Base-by-base conservation (phyloP, 2,329 filamentous ascomycete genomes). In the Sphaceloma murrayae region DNA sequence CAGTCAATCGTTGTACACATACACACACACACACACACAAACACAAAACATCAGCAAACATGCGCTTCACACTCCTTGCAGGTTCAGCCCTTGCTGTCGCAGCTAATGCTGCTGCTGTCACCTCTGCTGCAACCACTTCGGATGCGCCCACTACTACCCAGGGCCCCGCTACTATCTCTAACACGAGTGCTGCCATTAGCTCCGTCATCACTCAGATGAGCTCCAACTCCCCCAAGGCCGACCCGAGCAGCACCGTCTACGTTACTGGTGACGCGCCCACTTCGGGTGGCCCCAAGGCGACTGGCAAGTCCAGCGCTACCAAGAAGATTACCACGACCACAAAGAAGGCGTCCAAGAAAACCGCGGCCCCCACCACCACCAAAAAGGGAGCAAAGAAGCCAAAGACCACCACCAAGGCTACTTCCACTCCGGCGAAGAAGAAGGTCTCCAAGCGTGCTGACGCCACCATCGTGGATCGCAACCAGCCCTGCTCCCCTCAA, bases 51-150 rank as follows among this genome's bases (percentile, higher is more conserved):
- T 19, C 39, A 31, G 14, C 14, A 29, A 34, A 34, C 10, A 44
- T 44, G 30, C 42, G 29, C 17, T 44, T 44, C 42, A 16, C 42
- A 24, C 42, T 44, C 21, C 27, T 44, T 33, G 42, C 42, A 13
- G 8, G 33, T 14, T 31, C 42, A 31, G 42, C 42, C 17, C 22
- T 44, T 11, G 42, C 42, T 18, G 16, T 44, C 13, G 6, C 17
- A n/a, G 42, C 16, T 7, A 8, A 33, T 34, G 42, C 26, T 17
- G 42, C 42, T 27, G 18, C 18, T 13, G 19, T 43, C 39, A 43
- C 14, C 36, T 17, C 10, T 14, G 36, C 26, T n/a, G 36, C 36
- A 27, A 11, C 18, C 11, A 29, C 22, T 3, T 14, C 36, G 21
- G 14, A 34, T 10, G 18, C 14, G 4, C 14, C 18, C 8, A 31